Conservation (phyloP, 495 filamentous ascomycete species). For the Bacidia gigantensis region DNA sequence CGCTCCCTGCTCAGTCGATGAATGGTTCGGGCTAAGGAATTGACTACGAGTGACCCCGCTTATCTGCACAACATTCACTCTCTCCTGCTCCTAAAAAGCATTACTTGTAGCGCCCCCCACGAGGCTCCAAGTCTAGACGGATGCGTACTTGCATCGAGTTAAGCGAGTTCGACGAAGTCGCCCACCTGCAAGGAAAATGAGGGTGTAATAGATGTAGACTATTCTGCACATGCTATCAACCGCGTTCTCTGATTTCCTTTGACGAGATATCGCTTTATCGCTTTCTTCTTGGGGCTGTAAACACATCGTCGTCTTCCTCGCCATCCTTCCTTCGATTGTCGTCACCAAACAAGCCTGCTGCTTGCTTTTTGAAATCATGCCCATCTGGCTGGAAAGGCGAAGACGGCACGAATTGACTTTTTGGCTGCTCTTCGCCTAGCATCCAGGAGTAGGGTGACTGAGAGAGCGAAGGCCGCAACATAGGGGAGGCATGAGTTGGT, state of each 20-base stretch:
- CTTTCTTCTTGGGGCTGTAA: conserved; percentile 25
- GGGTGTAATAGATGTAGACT: too few relatives aligned
- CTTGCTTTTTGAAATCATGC: conserved; percentile 24
- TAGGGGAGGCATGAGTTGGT: conserved; percentile 9
- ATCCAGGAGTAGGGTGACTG: conserved; percentile 94
- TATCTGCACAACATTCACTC: neutral
- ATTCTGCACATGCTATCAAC: too few relatives aligned
- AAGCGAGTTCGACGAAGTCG: too few relatives aligned
- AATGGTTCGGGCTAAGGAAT: neutral
- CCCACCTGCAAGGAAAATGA: too few relatives aligned
- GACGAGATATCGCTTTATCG: too few relatives aligned
- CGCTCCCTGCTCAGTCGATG: neutral
- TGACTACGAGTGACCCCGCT: neutral
- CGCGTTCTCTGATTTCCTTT: too few relatives aligned
- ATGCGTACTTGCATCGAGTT: too few relatives aligned
- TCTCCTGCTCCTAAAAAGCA: neutral
- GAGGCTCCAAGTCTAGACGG: neutral
- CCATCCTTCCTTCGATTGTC: conserved; percentile 21
- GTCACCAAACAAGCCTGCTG: conserved; percentile 28
- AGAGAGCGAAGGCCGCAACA: conserved; percentile 49
- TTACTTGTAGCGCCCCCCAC: too few relatives aligned
- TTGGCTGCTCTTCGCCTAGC: conserved; percentile 45
- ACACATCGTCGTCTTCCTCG: conserved; percentile 27
- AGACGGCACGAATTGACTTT: conserved; percentile 37
- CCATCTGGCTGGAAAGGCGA: conserved; percentile 35